Conservation (phyloP, 768 basidiomycete genomes). For the Amanita jacksonii region DNA sequence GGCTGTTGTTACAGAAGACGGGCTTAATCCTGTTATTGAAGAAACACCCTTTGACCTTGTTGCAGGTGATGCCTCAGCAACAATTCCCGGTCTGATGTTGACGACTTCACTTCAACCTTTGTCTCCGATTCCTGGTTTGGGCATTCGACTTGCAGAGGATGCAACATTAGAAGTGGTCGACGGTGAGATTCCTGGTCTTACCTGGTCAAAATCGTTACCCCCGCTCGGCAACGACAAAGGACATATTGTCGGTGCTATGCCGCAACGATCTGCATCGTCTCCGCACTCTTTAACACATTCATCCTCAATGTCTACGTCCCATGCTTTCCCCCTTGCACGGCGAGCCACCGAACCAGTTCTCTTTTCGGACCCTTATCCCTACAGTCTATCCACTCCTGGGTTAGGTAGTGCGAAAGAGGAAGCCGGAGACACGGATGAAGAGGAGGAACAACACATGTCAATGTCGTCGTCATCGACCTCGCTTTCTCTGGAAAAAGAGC, state of each 20-base stretch:
- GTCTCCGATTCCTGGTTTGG: slow-evolving; percentile 6
- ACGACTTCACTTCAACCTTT: neutral
- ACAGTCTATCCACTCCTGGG: slow-evolving; percentile 36
- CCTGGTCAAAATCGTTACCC: slow-evolving; percentile 1
- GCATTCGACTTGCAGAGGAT: neutral
- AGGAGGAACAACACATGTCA: slow-evolving; percentile 21
- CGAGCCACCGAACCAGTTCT: slow-evolving; percentile 23
- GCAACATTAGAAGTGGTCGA: neutral
- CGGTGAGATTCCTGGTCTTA: slow-evolving; percentile 7
- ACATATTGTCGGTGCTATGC: neutral
- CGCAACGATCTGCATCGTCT: neutral
- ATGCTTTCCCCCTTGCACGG: neutral
- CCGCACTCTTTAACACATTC: neutral
- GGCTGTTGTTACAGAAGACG: neutral
- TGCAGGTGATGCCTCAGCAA: neutral
- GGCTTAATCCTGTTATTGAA: neutral
- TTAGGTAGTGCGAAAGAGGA: slow-evolving; percentile 10
- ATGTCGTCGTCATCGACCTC: slow-evolving; percentile 21
- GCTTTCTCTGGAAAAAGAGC: neutral
- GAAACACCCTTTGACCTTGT: neutral
- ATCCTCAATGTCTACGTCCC: neutral
- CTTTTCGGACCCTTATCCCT: slow-evolving; percentile 35
- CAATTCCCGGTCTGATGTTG: slow-evolving; percentile 1
- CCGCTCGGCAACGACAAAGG: neutral
- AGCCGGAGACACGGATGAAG: slow-evolving; percentile 14